Evolutionary conservation across 306 rosid genomes (phyloP), one percentile per base, ranked within the genome.

Genomic region (Trifolium repens): DNA sequence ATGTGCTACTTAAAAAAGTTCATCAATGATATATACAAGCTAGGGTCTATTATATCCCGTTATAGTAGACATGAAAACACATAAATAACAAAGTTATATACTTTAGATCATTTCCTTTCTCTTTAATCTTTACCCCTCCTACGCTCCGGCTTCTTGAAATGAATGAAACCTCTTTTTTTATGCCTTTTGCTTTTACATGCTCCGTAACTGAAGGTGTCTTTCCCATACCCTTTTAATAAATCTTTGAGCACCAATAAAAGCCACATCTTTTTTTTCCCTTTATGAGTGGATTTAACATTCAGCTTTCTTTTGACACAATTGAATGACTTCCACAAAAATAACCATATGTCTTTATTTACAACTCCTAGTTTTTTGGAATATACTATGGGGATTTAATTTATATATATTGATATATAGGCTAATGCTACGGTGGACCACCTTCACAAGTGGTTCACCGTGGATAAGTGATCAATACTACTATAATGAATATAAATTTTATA

Each of bases 241-340:
- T 63, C 82, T 82, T 86, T 63, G 79, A 44, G 82, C 84, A 72
- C 93, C 88, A 86, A 87, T 89, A 75, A 87, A 85, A 74, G 19
- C 85, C 85, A 60, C 75, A 22, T 19, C 88, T 84, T 81, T 85
- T 76, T 53, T 64, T 78, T n/a, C 35, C 60, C 32, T 70, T 60
- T 64, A 65, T 74, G 74, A 74, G 80, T 76, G 54, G 84, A 83
- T 83, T 85, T 77, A 71, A 65, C 83, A 72, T 15, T 67, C 8
- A 72, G 1, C 9, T 83, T 78, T 72, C 88, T 85, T 81, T 83
- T 46, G 67, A 68, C 68, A 43, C 78, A 64, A 47, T 44, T 68
- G 43, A 79, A 69, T 87, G 68, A 59, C 72, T 80, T 86, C 80
- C 90, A 77, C 79, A 60, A 73, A 64, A 43, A 61, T 71, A 34